Percentiles rank a stretch among this genome's conserved stretches.
These are phyloP conservation scores for Pythium brassicae DNA, from an alignment of 352 stramenopile genomes.

Conservation along the genomic window DNA sequence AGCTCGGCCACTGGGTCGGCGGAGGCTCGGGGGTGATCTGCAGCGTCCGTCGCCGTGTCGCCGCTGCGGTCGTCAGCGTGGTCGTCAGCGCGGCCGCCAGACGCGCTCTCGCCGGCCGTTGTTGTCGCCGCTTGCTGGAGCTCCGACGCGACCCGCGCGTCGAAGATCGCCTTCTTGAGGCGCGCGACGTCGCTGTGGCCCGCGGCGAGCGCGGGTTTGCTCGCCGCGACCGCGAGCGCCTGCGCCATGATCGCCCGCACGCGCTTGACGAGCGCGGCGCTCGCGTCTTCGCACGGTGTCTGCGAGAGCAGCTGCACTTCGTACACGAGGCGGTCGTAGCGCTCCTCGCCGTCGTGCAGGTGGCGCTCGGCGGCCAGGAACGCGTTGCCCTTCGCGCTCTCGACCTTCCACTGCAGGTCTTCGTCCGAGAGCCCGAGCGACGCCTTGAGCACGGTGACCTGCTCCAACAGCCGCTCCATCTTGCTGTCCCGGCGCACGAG, in stretches of 20 bases:
- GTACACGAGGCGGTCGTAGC: conserved; percentile 62
- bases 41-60: neutral
- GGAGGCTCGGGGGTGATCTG: neutral
- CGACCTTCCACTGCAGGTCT: conserved; percentile 76
- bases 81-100: neutral
- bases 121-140: conserved; percentile 30
- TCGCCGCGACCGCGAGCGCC: conserved; percentile 31
- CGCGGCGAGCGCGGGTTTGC: conserved; percentile 27
- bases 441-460: conserved; percentile 71
- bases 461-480: conserved; percentile 61
- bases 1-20: neutral
- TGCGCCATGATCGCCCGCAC: conserved; percentile 34
- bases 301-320: conserved; percentile 52
- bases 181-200: conserved; percentile 33
- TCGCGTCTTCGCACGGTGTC: conserved; percentile 55
- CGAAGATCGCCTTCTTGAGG: conserved; percentile 42
- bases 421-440: conserved; percentile 70
- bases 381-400: conserved; percentile 68
- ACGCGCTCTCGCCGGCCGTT: conserved; percentile 13
- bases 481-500: conserved; percentile 46
- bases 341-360: conserved; percentile 50
- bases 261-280: conserved; percentile 27
- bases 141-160: conserved; percentile 35
- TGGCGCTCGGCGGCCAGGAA: conserved; percentile 59
- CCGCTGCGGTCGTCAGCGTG: neutral